Percentiles rank a stretch among this genome's conserved stretches.
These are phyloP conservation scores for Paralagenidium karlingii DNA, from an alignment of 352 stramenopile species.

Conservation along the genomic window DNA sequence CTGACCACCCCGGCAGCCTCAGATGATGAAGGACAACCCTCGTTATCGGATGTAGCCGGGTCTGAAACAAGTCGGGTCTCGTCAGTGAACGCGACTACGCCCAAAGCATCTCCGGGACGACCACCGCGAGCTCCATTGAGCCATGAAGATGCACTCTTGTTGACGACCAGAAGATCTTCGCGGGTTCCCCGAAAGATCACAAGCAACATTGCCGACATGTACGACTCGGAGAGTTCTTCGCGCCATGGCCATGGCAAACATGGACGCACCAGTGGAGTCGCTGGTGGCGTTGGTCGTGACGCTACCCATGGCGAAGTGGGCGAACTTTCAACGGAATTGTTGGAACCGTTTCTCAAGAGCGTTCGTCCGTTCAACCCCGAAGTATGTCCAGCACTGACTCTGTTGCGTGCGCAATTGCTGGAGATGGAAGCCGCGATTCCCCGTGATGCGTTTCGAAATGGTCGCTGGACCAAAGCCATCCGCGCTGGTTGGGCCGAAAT, in stretches of 20 bases:
- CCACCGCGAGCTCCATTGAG: neutral
- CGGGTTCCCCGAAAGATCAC: slow-evolving; percentile 62
- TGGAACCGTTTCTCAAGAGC: slow-evolving; percentile 40
- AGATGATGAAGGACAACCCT: slow-evolving; percentile 51
- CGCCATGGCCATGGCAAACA: too few species aligned
- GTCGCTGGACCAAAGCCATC: slow-evolving; percentile 46
- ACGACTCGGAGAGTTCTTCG: slow-evolving; percentile 64
- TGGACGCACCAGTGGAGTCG: too few species aligned
- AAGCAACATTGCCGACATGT: slow-evolving; percentile 68
- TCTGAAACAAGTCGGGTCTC: too few species aligned
- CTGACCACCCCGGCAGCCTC: slow-evolving; percentile 51
- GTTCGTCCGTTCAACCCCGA: slow-evolving; percentile 32
- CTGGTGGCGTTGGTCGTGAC: too few species aligned
- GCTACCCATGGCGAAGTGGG: slow-evolving; percentile 59
- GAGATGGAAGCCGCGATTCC: slow-evolving; percentile 61
- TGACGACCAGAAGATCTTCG: slow-evolving; percentile 25
- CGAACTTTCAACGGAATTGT: slow-evolving; percentile 50
- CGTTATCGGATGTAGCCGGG: too few species aligned
- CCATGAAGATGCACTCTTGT: slow-evolving; percentile 3
- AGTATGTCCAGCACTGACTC: slow-evolving; percentile 19
- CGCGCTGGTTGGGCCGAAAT: slow-evolving; percentile 68
- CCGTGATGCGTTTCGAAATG: slow-evolving; percentile 63
- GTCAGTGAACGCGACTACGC: slow-evolving; percentile 1
- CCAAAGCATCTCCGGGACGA: slow-evolving; percentile 10
- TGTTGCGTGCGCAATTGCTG: slow-evolving; percentile 56